phyloP scores from a whole-genome alignment of 495 filamentous ascomycete species.

The Aspergillus wentii region DNA sequence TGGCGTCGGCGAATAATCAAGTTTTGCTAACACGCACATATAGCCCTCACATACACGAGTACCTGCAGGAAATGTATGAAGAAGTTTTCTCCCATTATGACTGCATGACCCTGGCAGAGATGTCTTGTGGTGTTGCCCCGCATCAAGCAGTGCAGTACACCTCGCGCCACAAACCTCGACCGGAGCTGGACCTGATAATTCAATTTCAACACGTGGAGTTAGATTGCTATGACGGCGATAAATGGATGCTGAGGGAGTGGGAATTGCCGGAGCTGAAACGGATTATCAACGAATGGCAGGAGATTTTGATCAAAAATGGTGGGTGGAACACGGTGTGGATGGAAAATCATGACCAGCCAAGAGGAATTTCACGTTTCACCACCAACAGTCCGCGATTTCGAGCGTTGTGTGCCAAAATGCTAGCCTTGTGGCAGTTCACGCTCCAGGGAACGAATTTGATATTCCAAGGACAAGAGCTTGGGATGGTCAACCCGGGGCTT shows the following conservation, averaged over 20 bases:
- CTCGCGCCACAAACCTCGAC: constrained; percentile 23
- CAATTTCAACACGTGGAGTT: constrained; percentile 54
- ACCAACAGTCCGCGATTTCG: constrained; percentile 34
- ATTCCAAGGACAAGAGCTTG: constrained; percentile 64
- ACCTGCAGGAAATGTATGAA: constrained; percentile 47
- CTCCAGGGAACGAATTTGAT: constrained; percentile 57
- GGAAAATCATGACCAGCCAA: constrained; percentile 60
- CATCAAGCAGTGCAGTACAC: constrained; percentile 49
- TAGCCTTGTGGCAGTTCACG: constrained; percentile 47
- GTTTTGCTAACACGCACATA: not conserved
- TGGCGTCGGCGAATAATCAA: too few species aligned
- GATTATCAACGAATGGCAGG: constrained; percentile 36
- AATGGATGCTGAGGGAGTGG: constrained; percentile 33
- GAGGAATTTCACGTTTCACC: constrained; percentile 49
- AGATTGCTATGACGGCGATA: constrained; percentile 36
- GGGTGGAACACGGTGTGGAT: constrained; percentile 58
- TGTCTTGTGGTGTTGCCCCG: constrained; percentile 44
- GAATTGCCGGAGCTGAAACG: constrained; percentile 43
- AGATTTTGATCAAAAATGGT: constrained; percentile 9
- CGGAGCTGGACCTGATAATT: constrained; percentile 58
- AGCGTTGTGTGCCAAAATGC: constrained; percentile 42
- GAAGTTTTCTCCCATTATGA: constrained; percentile 51
- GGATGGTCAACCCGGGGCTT: constrained; percentile 55
- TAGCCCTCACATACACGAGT: constrained; percentile 53
- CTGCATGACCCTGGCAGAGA: constrained; percentile 54